A percentile compares a stretch with the other conserved stretches of the same genome.
Evolutionary conservation across 495 filamentous ascomycete genomes (phyloP).

Genomic region (Neurospora sp.): DNA sequence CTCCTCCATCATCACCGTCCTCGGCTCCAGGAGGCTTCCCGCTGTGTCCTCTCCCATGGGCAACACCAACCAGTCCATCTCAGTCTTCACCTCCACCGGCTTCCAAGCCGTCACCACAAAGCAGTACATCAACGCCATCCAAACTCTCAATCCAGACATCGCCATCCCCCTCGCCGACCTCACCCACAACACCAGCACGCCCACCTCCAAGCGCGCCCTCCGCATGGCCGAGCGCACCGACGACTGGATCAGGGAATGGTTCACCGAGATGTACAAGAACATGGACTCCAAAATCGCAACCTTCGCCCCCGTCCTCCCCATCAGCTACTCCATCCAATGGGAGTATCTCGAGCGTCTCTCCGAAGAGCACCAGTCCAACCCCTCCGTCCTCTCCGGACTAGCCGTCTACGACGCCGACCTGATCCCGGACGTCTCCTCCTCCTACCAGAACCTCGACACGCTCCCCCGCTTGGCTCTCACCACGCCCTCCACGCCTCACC

Average conservation of each 20-base stretch:
- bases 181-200: conserved; percentile 39
- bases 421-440: conserved; percentile 51
- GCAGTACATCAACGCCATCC: conserved; percentile 55
- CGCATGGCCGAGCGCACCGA: conserved; percentile 85
- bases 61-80: conserved; percentile 63
- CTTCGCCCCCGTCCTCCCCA: conserved; percentile 74
- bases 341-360: conserved; percentile 63
- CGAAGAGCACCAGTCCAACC: conserved; percentile 29
- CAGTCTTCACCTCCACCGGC: conserved; percentile 73
- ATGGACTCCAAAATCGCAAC: conserved; percentile 32
- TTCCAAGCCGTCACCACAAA: conserved; percentile 58
- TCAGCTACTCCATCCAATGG: conserved; percentile 62
- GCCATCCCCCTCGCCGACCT: conserved; percentile 71
- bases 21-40: conserved; percentile 70
- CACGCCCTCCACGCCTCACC: conserved; percentile 57
- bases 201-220: conserved; percentile 57
- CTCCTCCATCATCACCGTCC: conserved; percentile 47
- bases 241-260: conserved; percentile 67
- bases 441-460: conserved; percentile 34
- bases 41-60: conserved; percentile 61
- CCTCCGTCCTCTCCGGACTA: conserved; percentile 57
- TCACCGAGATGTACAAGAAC: conserved; percentile 47
- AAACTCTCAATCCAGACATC: conserved; percentile 66
- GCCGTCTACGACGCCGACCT: conserved; percentile 70
- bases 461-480: conserved; percentile 69